A percentile compares a stretch with the other conserved stretches of the same genome.
Conservation (phyloP, 306 rosid genomes). For the Leucaena leucocephala region DNA sequence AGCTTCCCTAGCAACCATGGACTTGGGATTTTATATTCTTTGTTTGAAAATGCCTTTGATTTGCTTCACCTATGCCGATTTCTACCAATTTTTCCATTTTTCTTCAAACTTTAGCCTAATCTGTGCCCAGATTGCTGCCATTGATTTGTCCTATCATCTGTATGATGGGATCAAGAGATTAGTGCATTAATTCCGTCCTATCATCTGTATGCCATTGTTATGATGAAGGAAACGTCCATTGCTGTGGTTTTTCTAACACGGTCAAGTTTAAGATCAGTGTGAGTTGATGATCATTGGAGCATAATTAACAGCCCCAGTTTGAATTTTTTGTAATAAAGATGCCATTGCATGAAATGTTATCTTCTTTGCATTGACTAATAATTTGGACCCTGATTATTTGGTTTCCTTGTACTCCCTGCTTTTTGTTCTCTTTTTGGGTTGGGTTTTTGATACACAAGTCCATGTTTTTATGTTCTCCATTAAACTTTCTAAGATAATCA, state of each 20-base stretch:
- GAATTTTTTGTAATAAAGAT: too few relatives aligned
- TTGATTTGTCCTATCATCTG: not conserved
- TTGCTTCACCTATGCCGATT: not conserved
- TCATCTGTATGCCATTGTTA: too few relatives aligned
- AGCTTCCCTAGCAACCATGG: not conserved
- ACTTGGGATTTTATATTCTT: not conserved
- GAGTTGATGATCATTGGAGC: not conserved
- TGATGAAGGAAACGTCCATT: too few relatives aligned
- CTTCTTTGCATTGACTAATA: too few relatives aligned
- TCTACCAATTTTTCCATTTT: not conserved
- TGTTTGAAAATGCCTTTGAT: not conserved
- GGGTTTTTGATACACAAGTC: too few relatives aligned
- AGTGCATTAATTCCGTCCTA: not conserved
- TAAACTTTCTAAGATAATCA: too few relatives aligned
- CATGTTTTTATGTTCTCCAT: too few relatives aligned
- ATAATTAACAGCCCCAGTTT: too few relatives aligned
- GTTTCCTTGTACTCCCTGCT: not conserved
- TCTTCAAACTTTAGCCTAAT: not conserved
- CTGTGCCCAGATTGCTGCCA: not conserved
- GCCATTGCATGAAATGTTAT: too few relatives aligned
- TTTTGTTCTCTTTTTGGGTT: too few relatives aligned
- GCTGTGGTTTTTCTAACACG: too few relatives aligned
- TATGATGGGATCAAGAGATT: not conserved
- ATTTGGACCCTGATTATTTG: not conserved
- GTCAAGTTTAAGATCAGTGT: not conserved